Evolutionary conservation across 2,329 filamentous ascomycete species (phyloP).

Genomic region (Raffaelea arxii): DNA sequence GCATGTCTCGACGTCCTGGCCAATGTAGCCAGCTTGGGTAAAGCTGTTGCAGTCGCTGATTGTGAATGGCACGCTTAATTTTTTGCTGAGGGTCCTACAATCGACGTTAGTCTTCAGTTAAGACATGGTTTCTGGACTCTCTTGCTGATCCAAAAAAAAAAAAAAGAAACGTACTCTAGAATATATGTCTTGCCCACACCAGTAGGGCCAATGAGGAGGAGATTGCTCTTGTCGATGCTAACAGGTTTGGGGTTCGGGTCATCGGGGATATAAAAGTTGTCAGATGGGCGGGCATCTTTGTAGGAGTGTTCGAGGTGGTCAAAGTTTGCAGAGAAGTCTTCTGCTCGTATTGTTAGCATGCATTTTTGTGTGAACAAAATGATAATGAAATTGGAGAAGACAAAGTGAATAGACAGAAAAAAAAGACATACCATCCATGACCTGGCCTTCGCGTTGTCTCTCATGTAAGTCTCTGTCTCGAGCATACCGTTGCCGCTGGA

Average conservation of each 20-base stretch:
- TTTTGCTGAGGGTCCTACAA: conserved; percentile 74
- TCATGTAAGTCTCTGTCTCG: conserved; percentile 53
- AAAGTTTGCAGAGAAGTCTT: conserved; percentile 43
- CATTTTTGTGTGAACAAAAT: no score
- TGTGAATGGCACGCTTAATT: conserved; percentile 89
- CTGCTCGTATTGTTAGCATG: no score
- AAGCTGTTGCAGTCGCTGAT: conserved; percentile 95
- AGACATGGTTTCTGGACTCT: no score
- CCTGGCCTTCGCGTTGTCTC: conserved; percentile 51
- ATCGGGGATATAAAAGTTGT: conserved; percentile 39
- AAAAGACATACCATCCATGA: conserved; percentile 60
- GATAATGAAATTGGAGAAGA: conserved; percentile 22
- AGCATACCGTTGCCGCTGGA: conserved; percentile 60
- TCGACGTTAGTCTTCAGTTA: no score
- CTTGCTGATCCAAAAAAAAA: no score
- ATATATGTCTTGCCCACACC: conserved; percentile 97
- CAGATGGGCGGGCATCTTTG: conserved; percentile 16
- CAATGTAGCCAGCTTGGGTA: conserved; percentile 94
- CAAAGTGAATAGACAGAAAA: conserved; percentile 15
- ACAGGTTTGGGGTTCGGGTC: conserved; percentile 39
- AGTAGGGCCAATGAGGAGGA: conserved; percentile 82
- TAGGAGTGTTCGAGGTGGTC: conserved; percentile 21
- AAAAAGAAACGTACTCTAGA: conserved; percentile 41
- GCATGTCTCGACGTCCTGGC: conserved; percentile 93
- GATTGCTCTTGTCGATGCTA: conserved; percentile 91